These are phyloP conservation scores for Pulveroboletus ravenelii DNA, from an alignment of 768 basidiomycete genomes.

Conservation along the genomic window DNA sequence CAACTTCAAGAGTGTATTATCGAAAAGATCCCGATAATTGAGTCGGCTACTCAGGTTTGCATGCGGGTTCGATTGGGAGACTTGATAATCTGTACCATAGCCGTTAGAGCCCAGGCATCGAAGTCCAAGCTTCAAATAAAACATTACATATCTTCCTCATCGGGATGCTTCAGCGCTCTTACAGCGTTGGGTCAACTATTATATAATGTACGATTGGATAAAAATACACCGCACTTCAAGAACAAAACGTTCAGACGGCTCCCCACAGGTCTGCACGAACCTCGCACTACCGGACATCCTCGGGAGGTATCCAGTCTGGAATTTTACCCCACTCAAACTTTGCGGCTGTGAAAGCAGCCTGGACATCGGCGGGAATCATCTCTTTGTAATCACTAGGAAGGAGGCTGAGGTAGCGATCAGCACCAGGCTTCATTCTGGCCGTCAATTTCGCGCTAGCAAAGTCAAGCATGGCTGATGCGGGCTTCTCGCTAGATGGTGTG, in stretches of 20 bases:
- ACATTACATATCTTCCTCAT: slow-evolving; percentile 11
- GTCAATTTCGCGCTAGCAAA: slow-evolving; percentile 32
- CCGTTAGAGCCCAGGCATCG: no score
- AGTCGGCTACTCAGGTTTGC: slow-evolving; percentile 6
- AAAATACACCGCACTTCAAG: slow-evolving; percentile 3
- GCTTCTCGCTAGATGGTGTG: slow-evolving; percentile 19
- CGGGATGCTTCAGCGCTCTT: background rate
- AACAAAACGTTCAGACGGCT: background rate
- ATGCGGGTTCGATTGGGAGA: background rate
- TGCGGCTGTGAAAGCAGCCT: slow-evolving; percentile 49
- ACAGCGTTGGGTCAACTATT: background rate
- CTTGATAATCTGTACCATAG: slow-evolving; percentile 12
- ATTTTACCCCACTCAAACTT: slow-evolving; percentile 68
- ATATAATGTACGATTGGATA: background rate
- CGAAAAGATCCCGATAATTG: slow-evolving; percentile 15
- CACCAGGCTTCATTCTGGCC: slow-evolving; percentile 38
- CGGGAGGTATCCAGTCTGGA: slow-evolving; percentile 71
- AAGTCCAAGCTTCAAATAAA: no score
- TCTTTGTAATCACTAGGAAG: slow-evolving; percentile 59
- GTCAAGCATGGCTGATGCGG: slow-evolving; percentile 26
- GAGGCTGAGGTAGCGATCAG: slow-evolving; percentile 50
- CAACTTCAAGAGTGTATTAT: slow-evolving; percentile 4
- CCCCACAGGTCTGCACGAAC: background rate
- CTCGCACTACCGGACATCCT: slow-evolving; percentile 44
- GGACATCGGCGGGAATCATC: slow-evolving; percentile 45